Base-by-base conservation (phyloP, 352 stramenopile species). In the Phytophthora crassamura region DNA sequence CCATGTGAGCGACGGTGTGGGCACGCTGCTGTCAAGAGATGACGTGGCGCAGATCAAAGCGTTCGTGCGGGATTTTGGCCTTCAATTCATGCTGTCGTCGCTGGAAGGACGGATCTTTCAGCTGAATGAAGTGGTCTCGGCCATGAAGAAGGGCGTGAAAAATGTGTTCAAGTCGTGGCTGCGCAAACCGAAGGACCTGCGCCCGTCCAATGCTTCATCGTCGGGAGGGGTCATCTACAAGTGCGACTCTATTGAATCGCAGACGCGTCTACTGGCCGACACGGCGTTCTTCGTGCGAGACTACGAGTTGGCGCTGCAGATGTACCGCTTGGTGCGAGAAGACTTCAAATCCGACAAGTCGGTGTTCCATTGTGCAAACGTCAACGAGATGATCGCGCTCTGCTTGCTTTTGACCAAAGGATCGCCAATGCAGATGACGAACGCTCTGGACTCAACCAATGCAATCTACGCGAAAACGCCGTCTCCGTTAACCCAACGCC, bases 161-260 rank as follows among this genome's bases (percentile, higher is more conserved):
- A 97, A 97, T 52, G 84, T 97, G 16, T 90, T 97, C 59, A 96
- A 96, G 69, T 97, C 86, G 42, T 97, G 90, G 88, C 71, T 94
- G 39, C 89, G 86, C n/a, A 96, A 97, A 64, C 87, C 89, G 4
- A 93, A 94, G 42, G 89, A 95, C 52, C 62, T 91, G 18, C 67
- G 75, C 32, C 59, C 68, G 10, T 67, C 59, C 3, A 72, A 57
- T 41, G 22, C 52, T 9, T 47, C 48, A 3, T 42, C 34, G 5
- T 72, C 68, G 5, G 71, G 59, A 16, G 53, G 61, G 1, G 67
- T 90, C 22, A 78, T 73, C 7, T 97, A 97, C 48, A 86, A 82
- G 9, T 83, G 67, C 41, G 86, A 97, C 55, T 91, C 87, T 14
- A 98, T 98, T 60, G 89, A 98, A 59, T 81, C 84, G 12, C 90